Conservation (phyloP, 208 protist genomes). For the Trichomonas gallinae region DNA sequence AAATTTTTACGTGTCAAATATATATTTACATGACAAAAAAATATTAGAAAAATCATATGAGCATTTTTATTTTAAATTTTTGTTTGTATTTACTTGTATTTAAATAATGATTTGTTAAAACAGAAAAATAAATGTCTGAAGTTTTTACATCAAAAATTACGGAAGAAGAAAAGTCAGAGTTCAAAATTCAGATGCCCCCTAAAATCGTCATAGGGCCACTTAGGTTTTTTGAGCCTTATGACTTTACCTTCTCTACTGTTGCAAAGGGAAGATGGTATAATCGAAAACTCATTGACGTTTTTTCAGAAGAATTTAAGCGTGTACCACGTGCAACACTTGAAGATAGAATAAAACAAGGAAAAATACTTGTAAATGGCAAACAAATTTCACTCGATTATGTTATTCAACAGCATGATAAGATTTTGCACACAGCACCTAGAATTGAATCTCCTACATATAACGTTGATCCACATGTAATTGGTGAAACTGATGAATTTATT, state of each 20-base stretch:
- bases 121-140: background rate
- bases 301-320: conserved; percentile 15
- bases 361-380: background rate
- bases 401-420: background rate
- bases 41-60: too few relatives aligned
- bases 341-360: background rate
- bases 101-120: too few relatives aligned
- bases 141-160: background rate
- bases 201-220: background rate
- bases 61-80: too few relatives aligned
- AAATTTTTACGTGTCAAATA: too few relatives aligned
- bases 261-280: background rate
- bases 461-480: background rate
- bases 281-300: background rate
- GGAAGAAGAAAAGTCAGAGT: background rate
- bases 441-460: background rate
- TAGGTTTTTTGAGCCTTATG: background rate
- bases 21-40: too few relatives aligned
- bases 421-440: background rate
- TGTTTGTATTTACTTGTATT: too few relatives aligned
- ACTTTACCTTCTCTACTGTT: background rate
- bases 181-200: background rate
- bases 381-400: background rate
- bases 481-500: background rate
- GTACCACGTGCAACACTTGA: background rate